These are phyloP conservation scores for Ogataea ganodermae DNA, from an alignment of 805 yeast genomes.

Conservation along the genomic window DNA sequence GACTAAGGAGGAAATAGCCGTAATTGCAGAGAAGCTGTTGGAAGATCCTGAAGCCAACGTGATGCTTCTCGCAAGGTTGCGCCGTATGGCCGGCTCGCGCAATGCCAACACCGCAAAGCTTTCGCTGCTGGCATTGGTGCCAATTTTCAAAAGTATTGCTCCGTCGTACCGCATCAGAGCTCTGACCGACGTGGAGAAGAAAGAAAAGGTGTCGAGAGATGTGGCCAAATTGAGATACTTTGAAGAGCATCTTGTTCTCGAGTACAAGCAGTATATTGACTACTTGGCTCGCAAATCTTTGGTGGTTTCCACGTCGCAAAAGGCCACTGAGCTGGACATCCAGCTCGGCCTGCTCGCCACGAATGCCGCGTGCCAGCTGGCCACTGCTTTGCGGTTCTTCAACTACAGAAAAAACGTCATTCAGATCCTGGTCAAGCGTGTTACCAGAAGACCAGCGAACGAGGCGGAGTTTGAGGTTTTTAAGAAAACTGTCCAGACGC, in stretches of 20 bases:
- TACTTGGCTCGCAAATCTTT: conserved; percentile 43
- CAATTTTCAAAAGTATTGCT: conserved; percentile 80
- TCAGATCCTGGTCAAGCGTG: conserved; percentile 63
- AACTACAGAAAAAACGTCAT: conserved; percentile 79
- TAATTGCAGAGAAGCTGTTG: conserved; percentile 69
- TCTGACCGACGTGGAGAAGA: conserved; percentile 74
- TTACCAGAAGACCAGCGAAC: conserved; percentile 57
- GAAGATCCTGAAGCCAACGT: conserved; percentile 91
- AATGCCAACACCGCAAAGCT: conserved; percentile 68
- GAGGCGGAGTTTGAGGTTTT: conserved; percentile 53
- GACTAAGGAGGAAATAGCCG: conserved; percentile 83
- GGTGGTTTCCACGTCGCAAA: conserved; percentile 35
- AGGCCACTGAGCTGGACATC: conserved; percentile 37
- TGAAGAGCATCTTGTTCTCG: conserved; percentile 73
- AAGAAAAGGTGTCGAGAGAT: conserved; percentile 82
- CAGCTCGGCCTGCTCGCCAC: conserved; percentile 60
- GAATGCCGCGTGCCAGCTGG: conserved; percentile 78
- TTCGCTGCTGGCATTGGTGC: conserved; percentile 75
- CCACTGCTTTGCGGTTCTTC: conserved; percentile 70
- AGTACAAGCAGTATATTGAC: conserved; percentile 69
- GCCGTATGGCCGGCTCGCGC: conserved; percentile 69
- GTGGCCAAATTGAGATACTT: conserved; percentile 74
- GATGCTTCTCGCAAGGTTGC: conserved; percentile 59
- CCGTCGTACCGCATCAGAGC: conserved; percentile 90
- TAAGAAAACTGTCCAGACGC: conserved; percentile 57